Evolutionary conservation across 352 stramenopile genomes (phyloP), one percentile per base, ranked within the genome.

Genomic region (Pythium coloratum): DNA sequence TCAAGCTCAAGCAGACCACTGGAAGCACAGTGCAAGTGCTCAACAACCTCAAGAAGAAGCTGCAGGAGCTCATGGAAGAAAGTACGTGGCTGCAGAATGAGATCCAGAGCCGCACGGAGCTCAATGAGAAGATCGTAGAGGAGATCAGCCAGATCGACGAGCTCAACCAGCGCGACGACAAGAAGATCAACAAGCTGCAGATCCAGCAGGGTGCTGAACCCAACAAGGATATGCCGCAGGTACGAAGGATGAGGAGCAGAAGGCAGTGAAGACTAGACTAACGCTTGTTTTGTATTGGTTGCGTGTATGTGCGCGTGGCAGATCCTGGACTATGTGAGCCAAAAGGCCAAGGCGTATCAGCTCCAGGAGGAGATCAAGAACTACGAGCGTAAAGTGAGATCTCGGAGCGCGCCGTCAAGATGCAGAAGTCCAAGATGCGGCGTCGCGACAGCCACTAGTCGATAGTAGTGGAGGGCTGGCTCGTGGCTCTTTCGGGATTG

Each of bases 351-450:
- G 49, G 87, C 95, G 73, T 97, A 94, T 55, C 86, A 96, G 49
- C 68, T 98, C 18, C 76, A 95, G 57, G 73, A 89, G 20, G 79
- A 92, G 50, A 76, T 97, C 65, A 94, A 88, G 51, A 97, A 97
- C 70, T 98, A 96, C 70, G 87, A 96, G 58, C 87, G 94, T 36
- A 98, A 98, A 72, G 81, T 98, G 26, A 97, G 66, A 97, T 98
- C 59, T 81, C 87, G 4, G 90, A 97, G 56, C 94, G 96, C 47
- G 89, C 88, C 0, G 73, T 81, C 32, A 96, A 92, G 58, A 46
- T 75, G 14, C 68, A 70, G 55, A 66, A 61, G 26, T 54, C 62
- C 50, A 75, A 75, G 55, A n/a, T 75, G 44, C 63, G 68, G 8
- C 68, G 68, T 44, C 68, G 68, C 8, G 63, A 59, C 12, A 75